These are phyloP conservation scores for Pseudopyricularia cyperi DNA, from an alignment of 2,329 filamentous ascomycete species.

Conservation along the genomic window DNA sequence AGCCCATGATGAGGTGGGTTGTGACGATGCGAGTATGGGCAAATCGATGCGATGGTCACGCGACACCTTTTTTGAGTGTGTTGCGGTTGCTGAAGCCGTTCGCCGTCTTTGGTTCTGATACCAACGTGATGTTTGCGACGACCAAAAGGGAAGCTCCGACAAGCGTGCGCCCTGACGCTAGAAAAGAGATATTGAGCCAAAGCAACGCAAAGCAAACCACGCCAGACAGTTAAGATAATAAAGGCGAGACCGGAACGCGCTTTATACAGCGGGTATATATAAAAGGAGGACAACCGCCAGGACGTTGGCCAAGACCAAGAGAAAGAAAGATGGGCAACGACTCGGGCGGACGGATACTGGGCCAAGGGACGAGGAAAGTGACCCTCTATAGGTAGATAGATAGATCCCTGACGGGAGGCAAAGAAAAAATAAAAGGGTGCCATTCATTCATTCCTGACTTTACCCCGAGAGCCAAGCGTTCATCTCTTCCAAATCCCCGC, in stretches of 20 bases:
- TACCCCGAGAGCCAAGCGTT: neutral
- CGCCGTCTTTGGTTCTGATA: too few species aligned
- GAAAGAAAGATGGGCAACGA: neutral
- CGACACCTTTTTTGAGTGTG: neutral
- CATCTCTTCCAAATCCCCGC: neutral
- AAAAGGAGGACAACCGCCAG: neutral
- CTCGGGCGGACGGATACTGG: neutral
- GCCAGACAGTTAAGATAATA: neutral
- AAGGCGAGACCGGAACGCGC: neutral
- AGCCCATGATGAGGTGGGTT: constrained; percentile 23
- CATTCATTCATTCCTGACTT: neutral
- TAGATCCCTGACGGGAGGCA: too few species aligned
- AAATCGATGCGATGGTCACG: neutral
- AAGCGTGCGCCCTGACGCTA: neutral
- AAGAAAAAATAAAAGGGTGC: neutral
- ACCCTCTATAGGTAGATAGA: neutral
- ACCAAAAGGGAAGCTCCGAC: neutral
- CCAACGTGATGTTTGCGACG: neutral
- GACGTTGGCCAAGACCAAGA: neutral
- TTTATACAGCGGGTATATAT: neutral
- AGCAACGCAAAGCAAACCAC: neutral
- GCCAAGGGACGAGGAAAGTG: neutral
- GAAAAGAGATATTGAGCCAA: neutral
- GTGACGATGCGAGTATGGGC: neutral
- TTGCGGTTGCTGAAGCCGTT: neutral